Evolutionary conservation across 768 basidiomycete species (phyloP).

Genomic region (Kondoa subrosea): DNA sequence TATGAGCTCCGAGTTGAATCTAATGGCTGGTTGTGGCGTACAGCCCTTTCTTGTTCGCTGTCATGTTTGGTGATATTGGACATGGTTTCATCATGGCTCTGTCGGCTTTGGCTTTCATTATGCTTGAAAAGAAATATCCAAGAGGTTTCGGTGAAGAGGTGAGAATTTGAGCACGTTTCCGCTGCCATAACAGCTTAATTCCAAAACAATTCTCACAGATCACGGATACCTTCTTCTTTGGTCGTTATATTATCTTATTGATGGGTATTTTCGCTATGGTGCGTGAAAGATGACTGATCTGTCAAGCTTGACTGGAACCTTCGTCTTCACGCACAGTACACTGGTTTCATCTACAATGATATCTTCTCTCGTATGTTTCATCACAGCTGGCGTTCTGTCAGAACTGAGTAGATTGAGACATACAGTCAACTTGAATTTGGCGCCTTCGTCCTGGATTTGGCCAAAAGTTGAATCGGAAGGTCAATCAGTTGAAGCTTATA

Average conservation of each 20-base stretch:
- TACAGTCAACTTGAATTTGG: slow-evolving; percentile 55
- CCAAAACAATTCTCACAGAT: slow-evolving; percentile 37
- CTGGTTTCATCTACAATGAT: slow-evolving; percentile 96
- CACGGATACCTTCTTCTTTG: slow-evolving; percentile 74
- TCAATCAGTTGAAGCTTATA: slow-evolving; percentile 35
- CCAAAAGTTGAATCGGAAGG: slow-evolving; percentile 34
- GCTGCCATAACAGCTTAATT: slow-evolving; percentile 7
- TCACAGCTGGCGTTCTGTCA: slow-evolving; percentile 27
- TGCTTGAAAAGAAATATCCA: slow-evolving; percentile 61
- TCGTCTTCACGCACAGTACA: slow-evolving; percentile 40
- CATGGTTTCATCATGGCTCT: slow-evolving; percentile 71
- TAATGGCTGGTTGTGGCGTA: slow-evolving; percentile 39
- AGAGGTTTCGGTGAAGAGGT: slow-evolving; percentile 36
- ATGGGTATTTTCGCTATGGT: slow-evolving; percentile 88
- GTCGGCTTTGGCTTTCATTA: slow-evolving; percentile 67
- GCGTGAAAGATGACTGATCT: background rate
- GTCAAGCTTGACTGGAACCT: background rate
- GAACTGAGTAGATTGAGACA: background rate
- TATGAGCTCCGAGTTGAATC: background rate
- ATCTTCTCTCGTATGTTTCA: slow-evolving; percentile 50
- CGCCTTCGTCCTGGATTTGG: slow-evolving; percentile 78
- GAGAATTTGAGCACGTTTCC: background rate
- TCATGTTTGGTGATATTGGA: slow-evolving; percentile 99
- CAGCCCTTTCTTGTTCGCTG: slow-evolving; percentile 84
- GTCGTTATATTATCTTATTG: slow-evolving; percentile 92